Conservation (phyloP, 169 alveolate genomes). For the Eimeria sp. region DNA sequence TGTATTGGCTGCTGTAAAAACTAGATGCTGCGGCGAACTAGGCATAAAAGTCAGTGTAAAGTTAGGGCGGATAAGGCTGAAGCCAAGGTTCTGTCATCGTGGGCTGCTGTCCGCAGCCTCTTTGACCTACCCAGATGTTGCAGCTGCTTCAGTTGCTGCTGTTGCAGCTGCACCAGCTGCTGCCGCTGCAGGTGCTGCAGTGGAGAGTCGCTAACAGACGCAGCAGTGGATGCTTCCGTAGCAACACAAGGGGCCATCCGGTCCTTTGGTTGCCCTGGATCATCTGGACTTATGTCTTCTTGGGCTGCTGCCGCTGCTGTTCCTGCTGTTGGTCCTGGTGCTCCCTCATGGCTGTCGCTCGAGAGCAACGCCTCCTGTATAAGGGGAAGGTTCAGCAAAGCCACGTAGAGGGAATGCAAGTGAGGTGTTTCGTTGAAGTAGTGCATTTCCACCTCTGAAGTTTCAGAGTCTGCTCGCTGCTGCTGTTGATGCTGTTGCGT, state of each 20-base stretch:
- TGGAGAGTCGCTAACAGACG: slow-evolving; percentile 57
- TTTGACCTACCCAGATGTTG: slow-evolving; percentile 41
- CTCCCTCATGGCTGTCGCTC: slow-evolving; percentile 48
- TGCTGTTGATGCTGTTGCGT: slow-evolving; percentile 37
- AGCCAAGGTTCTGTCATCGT: neutral
- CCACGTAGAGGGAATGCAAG: slow-evolving; percentile 54
- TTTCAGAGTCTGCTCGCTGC: neutral
- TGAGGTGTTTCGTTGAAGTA: slow-evolving; percentile 63
- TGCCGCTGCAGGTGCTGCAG: slow-evolving; percentile 73
- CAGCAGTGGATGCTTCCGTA: slow-evolving; percentile 64
- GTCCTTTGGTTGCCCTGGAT: neutral
- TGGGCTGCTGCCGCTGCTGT: slow-evolving; percentile 20
- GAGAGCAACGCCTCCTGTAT: slow-evolving; percentile 63
- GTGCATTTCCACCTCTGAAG: slow-evolving; percentile 45
- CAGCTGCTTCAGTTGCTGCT: slow-evolving; percentile 52
- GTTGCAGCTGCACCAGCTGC: slow-evolving; percentile 51
- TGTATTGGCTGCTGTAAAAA: neutral
- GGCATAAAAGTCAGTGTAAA: neutral
- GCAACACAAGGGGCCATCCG: slow-evolving; percentile 54
- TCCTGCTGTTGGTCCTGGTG: slow-evolving; percentile 29
- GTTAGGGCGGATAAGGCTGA: neutral
- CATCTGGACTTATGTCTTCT: slow-evolving; percentile 11
- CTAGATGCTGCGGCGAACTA: neutral
- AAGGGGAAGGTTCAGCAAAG: slow-evolving; percentile 53
- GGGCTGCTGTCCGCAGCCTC: neutral